phyloP scores from a whole-genome alignment of 345 rosid species.

The Ailanthus altissimus region DNA sequence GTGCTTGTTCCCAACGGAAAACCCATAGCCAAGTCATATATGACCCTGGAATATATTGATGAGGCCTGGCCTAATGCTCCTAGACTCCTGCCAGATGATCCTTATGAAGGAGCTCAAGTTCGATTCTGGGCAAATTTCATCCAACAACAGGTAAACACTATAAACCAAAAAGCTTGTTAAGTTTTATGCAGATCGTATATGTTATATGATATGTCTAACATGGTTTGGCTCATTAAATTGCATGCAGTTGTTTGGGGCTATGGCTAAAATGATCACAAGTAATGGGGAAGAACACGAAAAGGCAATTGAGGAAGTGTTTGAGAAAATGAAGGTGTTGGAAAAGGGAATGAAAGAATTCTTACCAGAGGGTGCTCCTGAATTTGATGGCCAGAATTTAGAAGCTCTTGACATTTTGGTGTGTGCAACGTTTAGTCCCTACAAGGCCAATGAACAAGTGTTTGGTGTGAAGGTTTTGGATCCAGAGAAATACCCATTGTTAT shows the following conservation, averaged over 20 bases:
- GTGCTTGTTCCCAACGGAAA: no score
- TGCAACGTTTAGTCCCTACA: constrained; percentile 34
- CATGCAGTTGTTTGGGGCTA: constrained; percentile 35
- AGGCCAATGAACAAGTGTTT: constrained; percentile 37
- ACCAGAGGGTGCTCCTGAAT: constrained; percentile 25
- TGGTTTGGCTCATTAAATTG: background rate
- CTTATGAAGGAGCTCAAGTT: constrained; percentile 37
- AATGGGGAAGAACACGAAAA: constrained; percentile 44
- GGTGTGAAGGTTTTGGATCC: constrained; percentile 39
- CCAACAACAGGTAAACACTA: constrained; percentile 23
- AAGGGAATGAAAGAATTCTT: constrained; percentile 39
- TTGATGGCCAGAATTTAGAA: constrained; percentile 29
- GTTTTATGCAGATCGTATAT: background rate
- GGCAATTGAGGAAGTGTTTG: constrained; percentile 34
- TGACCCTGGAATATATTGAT: constrained; percentile 50
- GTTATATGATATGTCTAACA: no score
- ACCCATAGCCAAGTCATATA: constrained; percentile 27
- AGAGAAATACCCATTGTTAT: constrained; percentile 37
- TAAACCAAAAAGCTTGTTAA: no score
- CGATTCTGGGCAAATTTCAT: constrained; percentile 46
- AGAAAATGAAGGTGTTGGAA: constrained; percentile 41
- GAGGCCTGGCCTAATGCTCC: constrained; percentile 42
- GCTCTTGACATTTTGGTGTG: constrained; percentile 38
- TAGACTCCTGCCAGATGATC: constrained; percentile 41
- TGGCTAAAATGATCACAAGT: constrained; percentile 15